Percentiles rank a stretch among this genome's conserved stretches.
Evolutionary conservation across 257 asterid species (phyloP).

Genomic region (Jacaranda copaia): DNA sequence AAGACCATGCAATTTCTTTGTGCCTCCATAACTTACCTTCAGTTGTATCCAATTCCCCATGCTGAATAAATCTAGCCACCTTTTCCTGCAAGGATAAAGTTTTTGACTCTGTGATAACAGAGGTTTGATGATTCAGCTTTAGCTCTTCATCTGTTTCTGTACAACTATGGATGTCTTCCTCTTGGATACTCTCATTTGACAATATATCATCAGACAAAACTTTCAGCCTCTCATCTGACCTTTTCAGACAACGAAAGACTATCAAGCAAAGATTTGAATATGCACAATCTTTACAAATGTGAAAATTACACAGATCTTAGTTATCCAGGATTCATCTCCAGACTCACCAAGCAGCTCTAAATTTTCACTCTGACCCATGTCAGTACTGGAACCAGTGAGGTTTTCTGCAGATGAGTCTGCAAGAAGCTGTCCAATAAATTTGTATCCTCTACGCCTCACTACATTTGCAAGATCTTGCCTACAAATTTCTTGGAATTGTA

Average conservation of each 20-base stretch:
- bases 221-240: constrained; percentile 61
- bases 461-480: constrained; percentile 81
- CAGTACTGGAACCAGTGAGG: constrained; percentile 33
- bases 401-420: constrained; percentile 41
- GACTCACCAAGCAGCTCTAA: constrained; percentile 35
- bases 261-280: constrained; percentile 35
- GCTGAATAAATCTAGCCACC: constrained; percentile 65
- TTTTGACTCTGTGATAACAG: constrained; percentile 28
- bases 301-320: constrained; percentile 29
- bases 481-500: constrained; percentile 16
- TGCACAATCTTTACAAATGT: constrained; percentile 8
- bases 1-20: neutral
- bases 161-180: constrained; percentile 19
- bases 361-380: constrained; percentile 45
- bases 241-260: constrained; percentile 51
- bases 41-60: constrained; percentile 67
- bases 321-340: constrained; percentile 48
- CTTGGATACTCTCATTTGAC: constrained; percentile 38
- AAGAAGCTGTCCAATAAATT: constrained; percentile 68
- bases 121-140: constrained; percentile 29
- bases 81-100: constrained; percentile 56
- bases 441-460: constrained; percentile 94
- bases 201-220: constrained; percentile 45
- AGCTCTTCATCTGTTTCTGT: constrained; percentile 38
- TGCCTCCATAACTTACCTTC: constrained; percentile 58